A percentile compares a stretch with the other conserved stretches of the same genome.
Conservation (phyloP, 805 yeast species). For the Lipomyces starkeyi region DNA sequence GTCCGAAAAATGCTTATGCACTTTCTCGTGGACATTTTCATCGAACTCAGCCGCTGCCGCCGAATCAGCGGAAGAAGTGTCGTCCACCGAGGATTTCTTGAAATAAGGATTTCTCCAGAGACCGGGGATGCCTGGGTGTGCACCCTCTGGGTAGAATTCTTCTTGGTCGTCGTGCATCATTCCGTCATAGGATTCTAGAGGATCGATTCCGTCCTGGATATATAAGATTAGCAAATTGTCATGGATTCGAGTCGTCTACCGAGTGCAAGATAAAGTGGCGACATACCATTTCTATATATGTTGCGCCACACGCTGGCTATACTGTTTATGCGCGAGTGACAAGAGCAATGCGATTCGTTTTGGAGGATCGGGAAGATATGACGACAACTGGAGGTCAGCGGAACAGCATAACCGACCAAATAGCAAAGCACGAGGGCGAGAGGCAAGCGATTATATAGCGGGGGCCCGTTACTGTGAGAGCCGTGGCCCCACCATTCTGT, state of each 20-base stretch:
- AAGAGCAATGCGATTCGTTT: too few species aligned
- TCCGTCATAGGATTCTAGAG: constrained; percentile 25
- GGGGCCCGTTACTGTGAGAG: too few species aligned
- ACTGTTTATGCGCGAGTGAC: too few species aligned
- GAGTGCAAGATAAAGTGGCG: too few species aligned
- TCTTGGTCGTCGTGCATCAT: constrained; percentile 25
- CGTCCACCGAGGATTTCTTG: not conserved
- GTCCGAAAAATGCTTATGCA: constrained; percentile 18
- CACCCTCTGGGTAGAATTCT: constrained; percentile 27
- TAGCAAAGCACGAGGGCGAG: not conserved
- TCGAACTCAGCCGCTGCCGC: constrained; percentile 15
- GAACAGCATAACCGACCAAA: not conserved
- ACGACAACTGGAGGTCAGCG: not conserved
- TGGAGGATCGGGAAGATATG: too few species aligned
- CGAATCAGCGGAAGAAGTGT: not conserved
- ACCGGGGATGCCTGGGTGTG: constrained; percentile 36
- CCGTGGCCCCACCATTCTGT: too few species aligned
- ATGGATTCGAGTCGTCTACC: not conserved
- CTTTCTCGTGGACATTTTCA: constrained; percentile 24
- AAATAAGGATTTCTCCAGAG: constrained; percentile 36
- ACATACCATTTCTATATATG: too few species aligned
- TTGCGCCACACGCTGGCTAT: too few species aligned
- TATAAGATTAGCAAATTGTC: not conserved
- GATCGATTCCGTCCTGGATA: constrained; percentile 23
- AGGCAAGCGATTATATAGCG: not conserved